Percentiles rank a stretch among this genome's conserved stretches.
phyloP scores from a whole-genome alignment of 352 stramenopile genomes.

The Pythium insidiosum region DNA sequence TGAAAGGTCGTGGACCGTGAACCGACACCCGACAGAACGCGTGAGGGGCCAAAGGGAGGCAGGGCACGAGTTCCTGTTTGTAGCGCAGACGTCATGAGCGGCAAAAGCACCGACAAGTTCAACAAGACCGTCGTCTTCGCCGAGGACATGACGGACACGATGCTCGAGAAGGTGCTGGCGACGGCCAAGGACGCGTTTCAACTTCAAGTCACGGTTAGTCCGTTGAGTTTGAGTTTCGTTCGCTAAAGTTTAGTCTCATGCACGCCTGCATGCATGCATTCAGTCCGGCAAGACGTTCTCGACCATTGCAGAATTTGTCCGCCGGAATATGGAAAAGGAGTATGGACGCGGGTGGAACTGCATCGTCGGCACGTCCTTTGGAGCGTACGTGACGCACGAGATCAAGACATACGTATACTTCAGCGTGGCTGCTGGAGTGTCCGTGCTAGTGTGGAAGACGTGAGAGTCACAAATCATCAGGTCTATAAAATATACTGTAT shows the following conservation, averaged over 20 bases:
- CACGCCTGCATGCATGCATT: background rate
- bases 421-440: slow-evolving; percentile 87
- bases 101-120: slow-evolving; percentile 80
- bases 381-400: slow-evolving; percentile 92
- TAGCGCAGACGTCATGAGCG: background rate
- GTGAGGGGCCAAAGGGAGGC: too few relatives aligned
- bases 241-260: background rate
- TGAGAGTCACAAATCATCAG: too few relatives aligned
- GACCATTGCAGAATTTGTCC: slow-evolving; percentile 87
- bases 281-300: slow-evolving; percentile 89
- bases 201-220: slow-evolving; percentile 69
- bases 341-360: slow-evolving; percentile 91
- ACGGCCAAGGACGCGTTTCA: slow-evolving; percentile 89
- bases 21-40: background rate
- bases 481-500: too few relatives aligned
- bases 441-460: slow-evolving; percentile 89
- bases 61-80: background rate
- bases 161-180: slow-evolving; percentile 87
- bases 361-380: slow-evolving; percentile 88
- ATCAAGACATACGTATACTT: slow-evolving; percentile 97
- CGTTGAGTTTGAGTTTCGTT: background rate
- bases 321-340: slow-evolving; percentile 90
- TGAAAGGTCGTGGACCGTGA: slow-evolving; percentile 2
- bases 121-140: slow-evolving; percentile 91
- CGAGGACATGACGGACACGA: slow-evolving; percentile 93